Evolutionary conservation across 2,329 filamentous ascomycete genomes (phyloP).

Genomic region (Mariannaea sp.): DNA sequence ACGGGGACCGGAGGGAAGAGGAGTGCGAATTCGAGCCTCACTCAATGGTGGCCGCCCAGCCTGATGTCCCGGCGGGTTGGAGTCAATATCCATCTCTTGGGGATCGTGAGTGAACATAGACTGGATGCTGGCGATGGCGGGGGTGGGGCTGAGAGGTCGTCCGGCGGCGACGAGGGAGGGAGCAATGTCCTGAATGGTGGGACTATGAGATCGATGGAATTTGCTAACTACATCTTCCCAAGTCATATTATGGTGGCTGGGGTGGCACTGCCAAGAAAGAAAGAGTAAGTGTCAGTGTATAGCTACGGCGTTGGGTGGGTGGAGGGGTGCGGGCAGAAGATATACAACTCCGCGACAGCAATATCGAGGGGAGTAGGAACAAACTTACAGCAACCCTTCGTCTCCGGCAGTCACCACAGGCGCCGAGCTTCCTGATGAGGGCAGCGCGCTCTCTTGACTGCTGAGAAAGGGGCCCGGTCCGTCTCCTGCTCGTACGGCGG

Average conservation of each 20-base stretch:
- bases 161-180: conserved; percentile 47
- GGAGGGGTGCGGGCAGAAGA: neutral
- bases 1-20: conserved; percentile 60
- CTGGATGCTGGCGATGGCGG: conserved; percentile 44
- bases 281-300: conserved; percentile 28
- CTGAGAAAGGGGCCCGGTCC: conserved; percentile 62
- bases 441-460: conserved; percentile 64
- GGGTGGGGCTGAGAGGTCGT: conserved; percentile 54
- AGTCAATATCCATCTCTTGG: conserved; percentile 63
- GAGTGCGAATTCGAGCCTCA: conserved; percentile 59
- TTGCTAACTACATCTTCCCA: conserved; percentile 63
- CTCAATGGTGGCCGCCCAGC: conserved; percentile 47
- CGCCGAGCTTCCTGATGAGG: conserved; percentile 63
- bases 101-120: conserved; percentile 50
- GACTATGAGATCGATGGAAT: conserved; percentile 58
- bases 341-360: neutral
- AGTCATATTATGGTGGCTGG: conserved; percentile 63
- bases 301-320: conserved; percentile 10
- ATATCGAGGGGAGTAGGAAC: neutral
- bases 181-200: conserved; percentile 55
- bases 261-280: conserved; percentile 55
- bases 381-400: conserved; percentile 62
- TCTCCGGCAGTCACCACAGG: conserved; percentile 60
- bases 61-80: conserved; percentile 39
- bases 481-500: conserved; percentile 61